These are phyloP conservation scores for Penicillium sclerotigenum DNA, from an alignment of 2,329 filamentous ascomycete species.

Conservation along the genomic window DNA sequence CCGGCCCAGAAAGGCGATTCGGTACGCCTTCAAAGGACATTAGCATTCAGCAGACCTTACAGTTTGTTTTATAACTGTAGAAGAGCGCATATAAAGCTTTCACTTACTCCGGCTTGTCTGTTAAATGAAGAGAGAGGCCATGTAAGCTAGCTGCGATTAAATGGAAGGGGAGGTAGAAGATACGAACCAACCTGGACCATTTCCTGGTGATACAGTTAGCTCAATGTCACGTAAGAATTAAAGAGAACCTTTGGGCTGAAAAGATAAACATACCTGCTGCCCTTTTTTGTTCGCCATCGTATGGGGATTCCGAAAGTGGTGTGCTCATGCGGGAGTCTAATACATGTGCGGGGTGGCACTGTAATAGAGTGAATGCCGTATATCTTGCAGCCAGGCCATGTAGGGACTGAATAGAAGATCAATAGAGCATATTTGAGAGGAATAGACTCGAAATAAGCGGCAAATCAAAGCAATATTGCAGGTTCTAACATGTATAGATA, in stretches of 20 bases:
- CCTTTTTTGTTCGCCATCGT: constrained; percentile 53
- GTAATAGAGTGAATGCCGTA: constrained; percentile 7
- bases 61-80: neutral
- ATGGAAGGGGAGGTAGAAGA: constrained; percentile 23
- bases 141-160: constrained; percentile 31
- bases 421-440: neutral
- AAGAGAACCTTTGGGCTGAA: neutral
- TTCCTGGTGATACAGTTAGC: constrained; percentile 60
- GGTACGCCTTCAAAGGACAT: constrained; percentile 56
- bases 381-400: constrained; percentile 17
- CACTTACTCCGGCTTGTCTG: constrained; percentile 26
- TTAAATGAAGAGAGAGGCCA: neutral
- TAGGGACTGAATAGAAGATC: constrained; percentile 1
- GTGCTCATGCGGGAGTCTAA: constrained; percentile 17
- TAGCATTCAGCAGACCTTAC: neutral
- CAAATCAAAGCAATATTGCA: neutral
- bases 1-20: constrained; percentile 84
- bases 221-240: neutral
- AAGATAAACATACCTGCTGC: constrained; percentile 59
- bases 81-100: neutral
- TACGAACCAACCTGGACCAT: constrained; percentile 99
- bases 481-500: neutral
- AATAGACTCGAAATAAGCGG: neutral
- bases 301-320: constrained; percentile 12
- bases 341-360: constrained; percentile 22